A percentile compares a stretch with the other conserved stretches of the same genome.
Evolutionary conservation across 2,329 filamentous ascomycete species (phyloP).

Genomic region (Curvularia sp.): DNA sequence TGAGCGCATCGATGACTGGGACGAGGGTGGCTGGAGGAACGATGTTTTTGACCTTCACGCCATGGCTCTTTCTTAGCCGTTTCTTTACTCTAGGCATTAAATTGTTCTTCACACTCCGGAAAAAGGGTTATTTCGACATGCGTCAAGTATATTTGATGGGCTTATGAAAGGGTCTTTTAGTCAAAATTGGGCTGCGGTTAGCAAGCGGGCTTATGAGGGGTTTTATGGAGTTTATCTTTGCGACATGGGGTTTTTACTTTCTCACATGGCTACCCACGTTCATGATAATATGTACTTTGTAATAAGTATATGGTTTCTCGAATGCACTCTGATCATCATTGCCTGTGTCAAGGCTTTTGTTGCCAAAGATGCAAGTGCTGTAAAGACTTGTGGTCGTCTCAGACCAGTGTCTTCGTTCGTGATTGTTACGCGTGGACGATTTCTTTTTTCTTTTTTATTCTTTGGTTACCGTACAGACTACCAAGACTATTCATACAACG

Average conservation of each 20-base stretch:
- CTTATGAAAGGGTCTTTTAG: background rate
- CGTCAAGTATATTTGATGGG: background rate
- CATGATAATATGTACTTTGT: background rate
- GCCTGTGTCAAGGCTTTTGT: background rate
- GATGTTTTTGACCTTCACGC: slow-evolving; percentile 72
- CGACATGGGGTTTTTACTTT: background rate
- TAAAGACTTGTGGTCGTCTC: background rate
- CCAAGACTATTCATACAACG: slow-evolving; percentile 5
- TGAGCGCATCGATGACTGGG: slow-evolving; percentile 77
- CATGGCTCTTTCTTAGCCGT: slow-evolving; percentile 32
- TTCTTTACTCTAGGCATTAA: background rate
- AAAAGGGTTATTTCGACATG: background rate
- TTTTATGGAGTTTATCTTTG: background rate
- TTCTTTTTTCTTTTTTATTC: background rate
- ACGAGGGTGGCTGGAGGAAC: slow-evolving; percentile 79
- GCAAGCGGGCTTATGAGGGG: background rate
- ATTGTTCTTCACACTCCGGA: background rate
- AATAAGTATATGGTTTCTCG: background rate
- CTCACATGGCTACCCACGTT: background rate
- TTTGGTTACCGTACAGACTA: background rate
- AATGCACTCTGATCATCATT: background rate
- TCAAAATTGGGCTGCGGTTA: background rate
- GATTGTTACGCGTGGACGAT: background rate
- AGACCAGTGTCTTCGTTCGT: no score
- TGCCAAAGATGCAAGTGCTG: background rate